These are phyloP conservation scores for Suillus discolor DNA, from an alignment of 768 basidiomycete species.

Conservation along the genomic window DNA sequence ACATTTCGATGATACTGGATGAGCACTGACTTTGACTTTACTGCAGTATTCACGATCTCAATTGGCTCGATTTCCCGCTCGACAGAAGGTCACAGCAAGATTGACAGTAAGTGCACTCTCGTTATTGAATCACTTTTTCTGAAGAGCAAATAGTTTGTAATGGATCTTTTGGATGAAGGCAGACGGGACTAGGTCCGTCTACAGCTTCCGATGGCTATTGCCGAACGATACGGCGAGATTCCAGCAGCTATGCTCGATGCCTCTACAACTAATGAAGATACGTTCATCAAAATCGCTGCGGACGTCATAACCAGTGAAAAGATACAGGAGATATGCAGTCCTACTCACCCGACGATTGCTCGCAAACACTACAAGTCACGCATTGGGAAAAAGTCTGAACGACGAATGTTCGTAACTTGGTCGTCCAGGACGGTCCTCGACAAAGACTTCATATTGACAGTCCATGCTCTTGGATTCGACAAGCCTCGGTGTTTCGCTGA, in stretches of 20 bases:
- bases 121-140: background rate
- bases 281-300: constrained; percentile 42
- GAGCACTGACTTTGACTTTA: background rate
- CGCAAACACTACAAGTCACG: constrained; percentile 38
- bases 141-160: constrained; percentile 43
- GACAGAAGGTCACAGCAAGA: constrained; percentile 39
- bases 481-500: constrained; percentile 60
- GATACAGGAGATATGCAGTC: constrained; percentile 43
- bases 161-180: constrained; percentile 55
- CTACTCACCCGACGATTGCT: constrained; percentile 43
- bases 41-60: constrained; percentile 58
- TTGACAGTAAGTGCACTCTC: constrained; percentile 41
- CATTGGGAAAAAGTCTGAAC: constrained; percentile 37
- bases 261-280: constrained; percentile 28
- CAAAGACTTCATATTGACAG: constrained; percentile 52
- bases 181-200: constrained; percentile 50
- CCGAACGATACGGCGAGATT: constrained; percentile 52
- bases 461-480: constrained; percentile 53
- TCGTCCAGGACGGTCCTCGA: constrained; percentile 44
- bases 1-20: background rate
- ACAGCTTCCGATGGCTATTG: constrained; percentile 53
- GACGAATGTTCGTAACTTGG: constrained; percentile 42
- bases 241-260: constrained; percentile 41
- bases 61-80: constrained; percentile 55
- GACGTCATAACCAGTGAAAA: constrained; percentile 53